Base-by-base conservation (phyloP, 75 land plant species). In the Ceratopteris richardii region DNA sequence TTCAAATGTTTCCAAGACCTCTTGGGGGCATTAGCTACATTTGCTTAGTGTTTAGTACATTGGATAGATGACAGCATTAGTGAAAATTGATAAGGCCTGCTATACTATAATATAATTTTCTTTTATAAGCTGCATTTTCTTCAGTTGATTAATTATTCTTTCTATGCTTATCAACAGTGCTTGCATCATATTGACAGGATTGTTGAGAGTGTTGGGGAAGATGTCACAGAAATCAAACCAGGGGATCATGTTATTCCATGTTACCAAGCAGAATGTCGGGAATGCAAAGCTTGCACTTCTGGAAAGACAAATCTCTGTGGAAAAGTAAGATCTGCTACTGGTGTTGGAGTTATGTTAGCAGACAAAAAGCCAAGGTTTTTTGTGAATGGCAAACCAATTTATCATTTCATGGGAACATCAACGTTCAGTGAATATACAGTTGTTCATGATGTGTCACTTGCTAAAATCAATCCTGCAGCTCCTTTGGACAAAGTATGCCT, bases 211-310 rank as follows among this genome's bases (percentile, higher is more conserved):
- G 77, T 74, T 36, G 77, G 74, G 20, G 74, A 69, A 44, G 74
- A 63, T 20, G 56, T 74, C 0, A 58, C 14, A 3, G 77, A 64
- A 40, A 41, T 80, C 14, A 46, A 57, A 9, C 64, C 44, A 23
- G 80, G 75, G 1, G 74, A 80, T 25, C 68, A 71, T 43, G 74
- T 71, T 30, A 71, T 71, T 57, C 74, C 74, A 29, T 71, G 74
- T 37, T 71, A 71, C 56, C 74, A 71, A 39, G 74, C 74, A 23
- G 74, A 71, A 52, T 71, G 74, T 62, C 29, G 26, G 6, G 68
- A 59, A 12, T 75, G 78, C 68, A 44, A 24, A 28, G 43, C 51
- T 54, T 78, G 81, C 42, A 25, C 39, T 39, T 71, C 74, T 19
- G 69, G 69, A 20, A 71, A 71, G 62, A 71, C 74, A 22, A 71